Conservation (phyloP, 495 filamentous ascomycete genomes). For the Penicillium tannophilum region DNA sequence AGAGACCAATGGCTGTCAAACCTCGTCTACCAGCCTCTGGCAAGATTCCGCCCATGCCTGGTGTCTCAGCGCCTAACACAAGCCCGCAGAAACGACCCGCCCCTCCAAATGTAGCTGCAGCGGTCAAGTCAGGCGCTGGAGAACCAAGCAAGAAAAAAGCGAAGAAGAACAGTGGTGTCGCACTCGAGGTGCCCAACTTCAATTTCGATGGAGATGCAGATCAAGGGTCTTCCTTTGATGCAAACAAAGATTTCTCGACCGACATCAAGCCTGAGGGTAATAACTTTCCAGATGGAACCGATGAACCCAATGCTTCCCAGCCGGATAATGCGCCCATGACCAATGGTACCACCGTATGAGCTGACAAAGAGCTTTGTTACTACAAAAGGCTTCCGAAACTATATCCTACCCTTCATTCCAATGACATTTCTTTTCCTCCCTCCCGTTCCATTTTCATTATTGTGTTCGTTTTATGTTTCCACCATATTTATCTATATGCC, state of each 20-base stretch:
- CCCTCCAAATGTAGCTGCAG: constrained; percentile 27
- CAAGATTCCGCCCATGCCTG: constrained; percentile 65
- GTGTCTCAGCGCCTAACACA: constrained; percentile 40
- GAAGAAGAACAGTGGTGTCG: constrained; percentile 48
- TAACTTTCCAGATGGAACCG: constrained; percentile 14
- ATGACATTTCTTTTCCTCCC: not conserved
- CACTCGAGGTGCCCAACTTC: constrained; percentile 34
- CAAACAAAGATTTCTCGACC: constrained; percentile 24
- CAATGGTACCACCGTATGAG: constrained; percentile 37
- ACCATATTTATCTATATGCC: not conserved
- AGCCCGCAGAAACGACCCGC: constrained; percentile 84
- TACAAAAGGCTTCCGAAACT: not conserved
- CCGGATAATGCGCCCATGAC: constrained; percentile 26
- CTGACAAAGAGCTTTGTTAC: not conserved
- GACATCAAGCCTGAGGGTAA: constrained; percentile 25
- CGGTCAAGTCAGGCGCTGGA: constrained; percentile 26
- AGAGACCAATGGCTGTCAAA: constrained; percentile 69
- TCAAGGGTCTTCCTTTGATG: constrained; percentile 20
- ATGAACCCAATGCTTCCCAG: constrained; percentile 15
- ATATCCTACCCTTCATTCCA: not conserved
- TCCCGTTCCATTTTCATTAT: not conserved
- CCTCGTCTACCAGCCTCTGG: constrained; percentile 92
- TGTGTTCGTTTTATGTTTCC: not conserved
- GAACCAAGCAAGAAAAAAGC: constrained; percentile 52
- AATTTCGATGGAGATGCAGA: constrained; percentile 38